A percentile compares a stretch with the other conserved stretches of the same genome.
Evolutionary conservation across 1,284 basidiomycete species (phyloP).

Genomic region (Moesziomyces sp.): DNA sequence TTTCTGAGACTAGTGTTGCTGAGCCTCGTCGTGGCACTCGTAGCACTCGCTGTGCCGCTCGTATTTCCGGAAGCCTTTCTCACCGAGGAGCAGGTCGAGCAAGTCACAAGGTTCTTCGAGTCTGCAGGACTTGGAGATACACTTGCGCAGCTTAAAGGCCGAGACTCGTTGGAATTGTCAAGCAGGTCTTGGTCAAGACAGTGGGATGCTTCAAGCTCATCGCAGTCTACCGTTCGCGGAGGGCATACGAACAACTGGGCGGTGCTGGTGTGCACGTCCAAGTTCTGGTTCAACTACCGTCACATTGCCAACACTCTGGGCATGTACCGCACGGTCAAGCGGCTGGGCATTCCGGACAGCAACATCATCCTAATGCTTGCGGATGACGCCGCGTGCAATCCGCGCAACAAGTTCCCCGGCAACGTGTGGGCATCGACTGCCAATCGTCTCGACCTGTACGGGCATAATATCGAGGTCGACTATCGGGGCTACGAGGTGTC

Average conservation of each 20-base stretch:
- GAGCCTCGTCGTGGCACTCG: background rate
- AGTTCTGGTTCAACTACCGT: constrained; percentile 99
- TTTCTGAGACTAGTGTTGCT: constrained; percentile 11
- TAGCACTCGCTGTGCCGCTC: constrained; percentile 12
- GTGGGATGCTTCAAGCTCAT: no score
- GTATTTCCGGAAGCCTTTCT: constrained; percentile 39
- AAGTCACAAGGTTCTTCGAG: constrained; percentile 47
- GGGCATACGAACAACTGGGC: constrained; percentile 91
- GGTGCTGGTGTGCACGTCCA: constrained; percentile 89
- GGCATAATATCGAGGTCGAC: constrained; percentile 96
- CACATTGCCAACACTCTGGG: constrained; percentile 98
- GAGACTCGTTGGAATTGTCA: background rate
- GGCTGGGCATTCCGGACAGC: constrained; percentile 95
- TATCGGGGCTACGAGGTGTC: constrained; percentile 98
- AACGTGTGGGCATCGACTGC: constrained; percentile 87
- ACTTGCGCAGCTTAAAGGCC: constrained; percentile 3
- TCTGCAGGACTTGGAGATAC: constrained; percentile 6
- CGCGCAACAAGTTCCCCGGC: constrained; percentile 90
- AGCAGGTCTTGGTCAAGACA: no score
- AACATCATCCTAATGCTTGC: constrained; percentile 99
- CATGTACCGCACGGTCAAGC: constrained; percentile 98
- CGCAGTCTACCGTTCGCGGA: constrained; percentile 3
- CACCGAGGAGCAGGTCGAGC: constrained; percentile 13
- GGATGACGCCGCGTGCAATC: constrained; percentile 93
- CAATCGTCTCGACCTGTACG: constrained; percentile 86